These are phyloP conservation scores for Boletus fagicola DNA, from an alignment of 768 basidiomycete species.

Conservation along the genomic window DNA sequence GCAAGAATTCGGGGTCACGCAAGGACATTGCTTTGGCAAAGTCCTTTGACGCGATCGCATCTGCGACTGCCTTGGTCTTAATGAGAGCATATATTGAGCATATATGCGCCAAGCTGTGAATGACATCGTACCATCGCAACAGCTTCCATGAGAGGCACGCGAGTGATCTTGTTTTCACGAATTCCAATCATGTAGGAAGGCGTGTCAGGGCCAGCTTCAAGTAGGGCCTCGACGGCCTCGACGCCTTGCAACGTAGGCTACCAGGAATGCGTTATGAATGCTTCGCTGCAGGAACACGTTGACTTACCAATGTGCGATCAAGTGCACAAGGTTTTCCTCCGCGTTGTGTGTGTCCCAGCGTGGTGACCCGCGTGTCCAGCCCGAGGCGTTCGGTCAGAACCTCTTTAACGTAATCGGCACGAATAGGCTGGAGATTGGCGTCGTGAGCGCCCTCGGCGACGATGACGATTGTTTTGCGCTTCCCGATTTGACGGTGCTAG, in stretches of 20 bases:
- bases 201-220: conserved; percentile 82
- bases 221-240: conserved; percentile 85
- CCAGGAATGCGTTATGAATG: not conserved
- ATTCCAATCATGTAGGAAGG: conserved; percentile 98
- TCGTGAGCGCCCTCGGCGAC: conserved; percentile 97
- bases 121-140: conserved; percentile 67
- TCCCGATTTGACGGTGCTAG: conserved; percentile 88
- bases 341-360: conserved; percentile 94
- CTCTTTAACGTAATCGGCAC: conserved; percentile 85
- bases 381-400: conserved; percentile 83
- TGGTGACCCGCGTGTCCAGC: conserved; percentile 94
- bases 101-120: not conserved
- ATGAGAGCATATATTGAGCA: conserved; percentile 5
- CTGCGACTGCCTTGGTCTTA: conserved; percentile 83
- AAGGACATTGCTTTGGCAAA: conserved; percentile 85
- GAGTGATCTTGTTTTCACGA: conserved; percentile 91
- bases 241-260: conserved; percentile 96
- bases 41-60: conserved; percentile 78
- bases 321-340: conserved; percentile 92
- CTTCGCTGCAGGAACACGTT: not conserved
- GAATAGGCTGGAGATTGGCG: conserved; percentile 84
- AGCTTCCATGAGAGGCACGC: conserved; percentile 90
- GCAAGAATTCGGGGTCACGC: conserved; percentile 88
- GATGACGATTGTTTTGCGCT: conserved; percentile 98
- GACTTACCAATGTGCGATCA: conserved; percentile 85